Evolutionary conservation across 306 rosid genomes (phyloP).

Genomic region (Lupinus albus): DNA sequence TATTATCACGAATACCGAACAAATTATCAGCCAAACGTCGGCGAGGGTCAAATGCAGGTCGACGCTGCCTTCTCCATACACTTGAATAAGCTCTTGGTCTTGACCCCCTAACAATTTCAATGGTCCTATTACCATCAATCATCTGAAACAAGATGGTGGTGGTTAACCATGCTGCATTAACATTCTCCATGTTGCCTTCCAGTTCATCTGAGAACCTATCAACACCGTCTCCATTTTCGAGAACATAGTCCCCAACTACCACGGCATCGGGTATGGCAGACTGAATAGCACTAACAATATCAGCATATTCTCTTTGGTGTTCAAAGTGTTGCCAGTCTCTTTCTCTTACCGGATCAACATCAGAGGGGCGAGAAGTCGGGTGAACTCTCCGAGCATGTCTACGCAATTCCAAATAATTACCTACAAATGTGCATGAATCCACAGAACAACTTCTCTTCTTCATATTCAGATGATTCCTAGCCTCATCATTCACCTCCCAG

Average conservation of each 20-base stretch:
- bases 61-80: constrained; percentile 75
- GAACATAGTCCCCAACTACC: constrained; percentile 80
- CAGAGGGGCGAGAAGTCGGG: constrained; percentile 76
- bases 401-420: constrained; percentile 84
- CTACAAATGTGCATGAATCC: constrained; percentile 81
- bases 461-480: constrained; percentile 74
- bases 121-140: constrained; percentile 56
- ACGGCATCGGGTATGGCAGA: constrained; percentile 88
- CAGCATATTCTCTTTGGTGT: constrained; percentile 87
- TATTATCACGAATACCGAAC: constrained; percentile 61
- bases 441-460: constrained; percentile 92
- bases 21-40: constrained; percentile 83
- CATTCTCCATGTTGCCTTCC: constrained; percentile 50
- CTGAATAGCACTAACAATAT: constrained; percentile 86
- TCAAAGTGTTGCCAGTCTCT: constrained; percentile 82
- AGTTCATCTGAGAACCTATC: constrained; percentile 58
- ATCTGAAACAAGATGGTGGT: constrained; percentile 76
- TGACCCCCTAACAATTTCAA: constrained; percentile 62
- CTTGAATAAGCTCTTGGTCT: constrained; percentile 74
- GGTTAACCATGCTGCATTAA: constrained; percentile 64
- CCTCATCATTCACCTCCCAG: constrained; percentile 90
- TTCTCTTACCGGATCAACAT: constrained; percentile 76
- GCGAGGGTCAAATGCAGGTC: constrained; percentile 60
- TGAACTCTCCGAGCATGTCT: constrained; percentile 92
- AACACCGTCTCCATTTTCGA: constrained; percentile 80